A percentile compares a stretch with the other conserved stretches of the same genome.
phyloP scores from a whole-genome alignment of 805 yeast species.

The Pichia exigua region DNA sequence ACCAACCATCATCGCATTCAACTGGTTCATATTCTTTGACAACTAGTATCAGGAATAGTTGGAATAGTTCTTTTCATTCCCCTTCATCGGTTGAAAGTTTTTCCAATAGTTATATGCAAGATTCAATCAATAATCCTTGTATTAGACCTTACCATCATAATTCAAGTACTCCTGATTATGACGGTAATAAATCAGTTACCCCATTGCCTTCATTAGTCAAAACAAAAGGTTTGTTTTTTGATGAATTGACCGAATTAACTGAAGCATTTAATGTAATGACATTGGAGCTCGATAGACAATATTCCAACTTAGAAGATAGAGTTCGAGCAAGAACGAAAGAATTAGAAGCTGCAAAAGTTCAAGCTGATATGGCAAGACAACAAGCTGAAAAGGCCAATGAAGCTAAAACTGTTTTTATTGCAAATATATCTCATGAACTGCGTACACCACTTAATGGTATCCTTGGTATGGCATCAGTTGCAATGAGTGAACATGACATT shows the following conservation, averaged over 20 bases:
- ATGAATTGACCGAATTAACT: constrained; percentile 82
- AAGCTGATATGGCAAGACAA: constrained; percentile 43
- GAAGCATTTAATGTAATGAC: constrained; percentile 91
- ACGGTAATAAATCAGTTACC: background rate
- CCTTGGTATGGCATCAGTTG: constrained; percentile 89
- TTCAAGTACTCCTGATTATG: background rate
- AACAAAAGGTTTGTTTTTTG: constrained; percentile 45
- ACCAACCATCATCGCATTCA: background rate
- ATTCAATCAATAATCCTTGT: background rate
- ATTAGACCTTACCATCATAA: background rate
- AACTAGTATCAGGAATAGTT: constrained; percentile 6
- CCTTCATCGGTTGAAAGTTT: constrained; percentile 13
- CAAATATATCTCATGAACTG: constrained; percentile 88
- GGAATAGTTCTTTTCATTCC: constrained; percentile 3
- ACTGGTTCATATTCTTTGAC: background rate
- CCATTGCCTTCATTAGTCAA: constrained; percentile 20
- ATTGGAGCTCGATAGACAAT: constrained; percentile 77
- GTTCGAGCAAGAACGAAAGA: constrained; percentile 82
- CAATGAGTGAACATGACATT: constrained; percentile 76
- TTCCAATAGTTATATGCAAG: constrained; percentile 6
- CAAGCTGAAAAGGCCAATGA: constrained; percentile 82
- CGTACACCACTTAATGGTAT: constrained; percentile 96
- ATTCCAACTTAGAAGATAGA: constrained; percentile 77
- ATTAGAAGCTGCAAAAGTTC: constrained; percentile 77
- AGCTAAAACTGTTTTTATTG: constrained; percentile 89